phyloP scores from a whole-genome alignment of 2,329 filamentous ascomycete genomes.

The Diaporthe destruens region DNA sequence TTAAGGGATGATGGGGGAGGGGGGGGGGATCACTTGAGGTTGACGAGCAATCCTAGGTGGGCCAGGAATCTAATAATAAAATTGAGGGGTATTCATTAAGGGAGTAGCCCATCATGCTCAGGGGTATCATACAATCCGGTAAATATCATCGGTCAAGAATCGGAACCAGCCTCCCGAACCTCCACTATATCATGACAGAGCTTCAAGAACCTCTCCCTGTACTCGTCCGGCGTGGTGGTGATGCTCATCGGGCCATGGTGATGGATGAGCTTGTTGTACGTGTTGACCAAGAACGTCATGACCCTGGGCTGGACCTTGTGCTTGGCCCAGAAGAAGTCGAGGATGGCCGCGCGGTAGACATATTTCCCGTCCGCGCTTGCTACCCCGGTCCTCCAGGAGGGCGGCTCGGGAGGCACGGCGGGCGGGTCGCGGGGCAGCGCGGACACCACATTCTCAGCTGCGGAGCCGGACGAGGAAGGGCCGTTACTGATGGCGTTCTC shows the following conservation, averaged over 20 bases:
- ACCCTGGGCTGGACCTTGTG: constrained; percentile 75
- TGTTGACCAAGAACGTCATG: constrained; percentile 74
- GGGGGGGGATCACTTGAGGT: background rate
- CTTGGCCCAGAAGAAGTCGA: constrained; percentile 86
- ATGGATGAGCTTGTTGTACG: constrained; percentile 71
- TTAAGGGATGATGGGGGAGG: too few relatives aligned
- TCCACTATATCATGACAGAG: constrained; percentile 61
- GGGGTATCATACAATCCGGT: constrained; percentile 28
- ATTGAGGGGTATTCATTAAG: background rate
- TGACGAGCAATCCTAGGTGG: background rate
- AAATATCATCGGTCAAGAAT: background rate
- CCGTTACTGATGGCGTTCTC: constrained; percentile 39
- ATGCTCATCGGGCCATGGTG: constrained; percentile 80
- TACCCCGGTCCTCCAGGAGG: constrained; percentile 73
- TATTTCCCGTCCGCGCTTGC: constrained; percentile 72
- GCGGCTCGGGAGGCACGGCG: constrained; percentile 50
- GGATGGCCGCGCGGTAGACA: constrained; percentile 74
- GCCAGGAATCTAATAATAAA: background rate
- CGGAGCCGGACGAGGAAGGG: constrained; percentile 43
- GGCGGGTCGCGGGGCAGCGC: constrained; percentile 50
- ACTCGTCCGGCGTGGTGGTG: constrained; percentile 77
- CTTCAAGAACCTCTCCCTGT: constrained; percentile 66
- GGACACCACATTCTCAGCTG: constrained; percentile 42
- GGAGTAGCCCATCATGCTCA: background rate
- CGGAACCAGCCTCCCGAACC: constrained; percentile 41